These are phyloP conservation scores for Penicillium sp. DNA, from an alignment of 2,329 filamentous ascomycete species.

Conservation along the genomic window DNA sequence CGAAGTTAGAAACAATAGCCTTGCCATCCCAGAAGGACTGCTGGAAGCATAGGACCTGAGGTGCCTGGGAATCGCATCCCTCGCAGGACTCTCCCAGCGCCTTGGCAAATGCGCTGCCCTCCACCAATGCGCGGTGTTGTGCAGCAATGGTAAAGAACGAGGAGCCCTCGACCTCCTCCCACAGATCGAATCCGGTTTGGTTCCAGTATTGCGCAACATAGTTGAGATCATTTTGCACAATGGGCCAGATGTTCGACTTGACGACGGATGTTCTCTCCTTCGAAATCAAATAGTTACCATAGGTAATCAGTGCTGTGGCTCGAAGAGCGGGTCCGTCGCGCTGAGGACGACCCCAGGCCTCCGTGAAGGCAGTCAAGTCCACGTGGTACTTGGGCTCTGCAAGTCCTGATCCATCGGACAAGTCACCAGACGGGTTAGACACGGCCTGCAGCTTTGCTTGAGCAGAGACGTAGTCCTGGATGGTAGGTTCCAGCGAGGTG, in stretches of 20 bases:
- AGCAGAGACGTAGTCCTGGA: background rate
- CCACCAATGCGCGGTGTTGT: constrained; percentile 8
- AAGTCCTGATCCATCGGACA: background rate
- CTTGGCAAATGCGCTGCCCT: background rate
- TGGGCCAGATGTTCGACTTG: background rate
- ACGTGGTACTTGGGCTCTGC: background rate
- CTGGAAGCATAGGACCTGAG: background rate
- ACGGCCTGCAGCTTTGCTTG: background rate
- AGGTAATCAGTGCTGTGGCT: background rate
- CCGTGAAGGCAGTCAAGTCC: background rate
- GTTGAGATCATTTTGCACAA: constrained; percentile 10
- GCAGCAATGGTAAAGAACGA: constrained; percentile 16
- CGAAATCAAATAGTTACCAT: background rate
- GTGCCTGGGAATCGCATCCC: background rate
- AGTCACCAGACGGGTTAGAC: background rate
- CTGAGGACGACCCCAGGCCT: background rate
- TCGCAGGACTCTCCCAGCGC: background rate
- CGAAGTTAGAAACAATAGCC: background rate
- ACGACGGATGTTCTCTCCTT: background rate
- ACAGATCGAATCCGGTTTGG: constrained; percentile 15
- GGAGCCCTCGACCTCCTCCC: constrained; percentile 12
- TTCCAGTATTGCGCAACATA: constrained; percentile 18
- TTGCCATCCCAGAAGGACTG: background rate
- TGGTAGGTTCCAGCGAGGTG: background rate
- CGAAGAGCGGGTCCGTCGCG: background rate